These are phyloP conservation scores for Xylaria nigripes DNA, from an alignment of 495 filamentous ascomycete species.

Conservation along the genomic window DNA sequence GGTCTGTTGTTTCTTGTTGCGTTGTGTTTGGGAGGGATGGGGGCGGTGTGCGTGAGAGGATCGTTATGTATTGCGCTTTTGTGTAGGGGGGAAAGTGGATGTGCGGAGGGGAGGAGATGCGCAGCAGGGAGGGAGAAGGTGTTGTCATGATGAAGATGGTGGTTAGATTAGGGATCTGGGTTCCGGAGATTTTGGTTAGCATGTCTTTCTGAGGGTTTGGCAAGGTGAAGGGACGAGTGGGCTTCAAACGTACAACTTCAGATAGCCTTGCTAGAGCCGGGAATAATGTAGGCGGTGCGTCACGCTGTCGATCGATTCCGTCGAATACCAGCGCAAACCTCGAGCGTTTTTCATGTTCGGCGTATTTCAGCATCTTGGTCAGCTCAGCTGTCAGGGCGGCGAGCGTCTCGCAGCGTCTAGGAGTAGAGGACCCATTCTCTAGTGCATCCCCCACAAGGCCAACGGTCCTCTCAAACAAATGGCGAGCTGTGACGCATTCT, in stretches of 20 bases:
- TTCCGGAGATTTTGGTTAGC: conserved; percentile 12
- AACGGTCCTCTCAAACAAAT: conserved; percentile 67
- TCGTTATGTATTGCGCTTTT: conserved; percentile 64
- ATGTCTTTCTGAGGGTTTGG: background rate
- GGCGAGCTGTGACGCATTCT: conserved; percentile 85
- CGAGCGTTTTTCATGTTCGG: conserved; percentile 21
- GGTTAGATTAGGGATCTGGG: conserved; percentile 73
- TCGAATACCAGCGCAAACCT: conserved; percentile 78
- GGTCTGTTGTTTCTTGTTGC: conserved; percentile 42
- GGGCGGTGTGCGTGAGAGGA: conserved; percentile 48
- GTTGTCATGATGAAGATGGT: conserved; percentile 70
- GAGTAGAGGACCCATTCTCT: conserved; percentile 22
- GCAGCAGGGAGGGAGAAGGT: conserved; percentile 63
- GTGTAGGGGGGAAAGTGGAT: conserved; percentile 81
- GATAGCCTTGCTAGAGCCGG: conserved; percentile 72
- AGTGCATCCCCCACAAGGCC: conserved; percentile 47
- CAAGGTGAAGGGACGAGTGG: background rate
- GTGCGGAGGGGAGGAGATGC: conserved; percentile 63
- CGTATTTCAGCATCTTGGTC: conserved; percentile 46
- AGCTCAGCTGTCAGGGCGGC: conserved; percentile 66
- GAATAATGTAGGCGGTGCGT: conserved; percentile 70
- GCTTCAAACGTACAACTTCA: conserved; percentile 52
- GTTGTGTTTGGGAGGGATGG: conserved; percentile 31
- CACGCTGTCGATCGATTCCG: conserved; percentile 80
- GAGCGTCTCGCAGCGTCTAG: conserved; percentile 64